Evolutionary conservation across 768 basidiomycete genomes (phyloP), one percentile per base, ranked within the genome.

Genomic region (Leccinum arenicola): DNA sequence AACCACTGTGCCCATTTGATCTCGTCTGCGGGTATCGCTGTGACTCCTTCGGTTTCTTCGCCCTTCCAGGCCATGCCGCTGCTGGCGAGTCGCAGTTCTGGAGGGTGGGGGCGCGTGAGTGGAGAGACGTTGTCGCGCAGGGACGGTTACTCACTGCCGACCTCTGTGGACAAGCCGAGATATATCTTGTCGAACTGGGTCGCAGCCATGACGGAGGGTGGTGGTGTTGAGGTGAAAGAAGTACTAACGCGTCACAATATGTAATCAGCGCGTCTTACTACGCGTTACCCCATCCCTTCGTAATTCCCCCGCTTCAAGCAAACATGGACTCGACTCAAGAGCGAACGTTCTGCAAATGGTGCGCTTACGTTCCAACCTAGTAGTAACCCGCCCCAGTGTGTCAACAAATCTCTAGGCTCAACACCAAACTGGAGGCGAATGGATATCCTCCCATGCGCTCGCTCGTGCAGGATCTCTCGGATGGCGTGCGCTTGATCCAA

Each of bases 31-130:
- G 85, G 78, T 58, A 95, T 80, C 11, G 89, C 85, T 12, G 80
- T 79, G 45, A 87, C 82, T 4, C 77, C 75, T 47, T 87, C 85
- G 14, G 78, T 80, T 17, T 91, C 90, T 50, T 84, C 82, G 47
- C 84, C 89, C 62, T 88, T 98, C 97, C 97, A 98, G 6, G 93
- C 97, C 79, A 98, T 87, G 49, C 97, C 97, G 64, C 87, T 91
- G 50, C 81, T 69, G 11, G 94, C 95, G 65, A 99, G 81, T 64
- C 97, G 93, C 61, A 98, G 80, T 77, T 92, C 91, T 93, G 64
- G 14, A 10, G n/a, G 36, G 10, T 38, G n/a, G 35, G 36, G 8
- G 29, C 8, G 29, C 51, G 43, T 70, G 48, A 58, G 55, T 9
- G 10, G 25, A 33, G 29, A 21, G 10, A 52, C 2, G 40, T 31